Base-by-base conservation (phyloP, 75 land plant genomes). In the Pinus albicaulis region DNA sequence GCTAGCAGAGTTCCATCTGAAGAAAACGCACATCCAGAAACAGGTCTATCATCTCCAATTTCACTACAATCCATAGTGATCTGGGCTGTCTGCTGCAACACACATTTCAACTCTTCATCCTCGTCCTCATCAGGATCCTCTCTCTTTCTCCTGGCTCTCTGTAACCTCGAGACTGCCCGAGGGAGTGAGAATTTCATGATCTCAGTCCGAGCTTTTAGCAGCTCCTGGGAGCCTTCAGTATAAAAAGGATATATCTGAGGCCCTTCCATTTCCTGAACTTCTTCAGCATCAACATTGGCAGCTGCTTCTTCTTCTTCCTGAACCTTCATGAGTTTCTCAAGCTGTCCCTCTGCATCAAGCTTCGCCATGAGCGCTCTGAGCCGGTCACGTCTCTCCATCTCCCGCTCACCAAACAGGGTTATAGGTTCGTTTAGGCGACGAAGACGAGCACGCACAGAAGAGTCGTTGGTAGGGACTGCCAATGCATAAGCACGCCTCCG, bases 301-400 rank as follows among this genome's bases (percentile, higher is more conserved):
- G 66, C 59, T 8, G 79, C 76, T 70, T 89, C 87, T 53, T 86
- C 98, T 13, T 86, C 89, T 74, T 91, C 95, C 16, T 87, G 86
- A 36, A 87, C 91, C 61, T 83, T 85, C 86, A 94, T 79, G 41
- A 93, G 82, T 81, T 79, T 85, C 73, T 98, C 98, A 69, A 95
- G 86, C 59, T 92, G 87, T 52, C 98, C 96, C 38, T 95, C 96
- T 1, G 92, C 76, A 76, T 95, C 98, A n/a, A 92, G 86, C 80
- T 78, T 84, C 34, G 90, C 96, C 99, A 98, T 98, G 20, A 93
- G 62, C 17, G 73, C 73, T 31, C 99, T 76, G 79, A 98, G 82
- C 73, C 99, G 83, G 63, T 98, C 98, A 12, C 99, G 82, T 26
- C 99, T 82, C 83, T 98, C 99, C 99, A 98, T 98, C 86, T 98